phyloP scores from a whole-genome alignment of 2,329 filamentous ascomycete species.

The Penicillium sp. region DNA sequence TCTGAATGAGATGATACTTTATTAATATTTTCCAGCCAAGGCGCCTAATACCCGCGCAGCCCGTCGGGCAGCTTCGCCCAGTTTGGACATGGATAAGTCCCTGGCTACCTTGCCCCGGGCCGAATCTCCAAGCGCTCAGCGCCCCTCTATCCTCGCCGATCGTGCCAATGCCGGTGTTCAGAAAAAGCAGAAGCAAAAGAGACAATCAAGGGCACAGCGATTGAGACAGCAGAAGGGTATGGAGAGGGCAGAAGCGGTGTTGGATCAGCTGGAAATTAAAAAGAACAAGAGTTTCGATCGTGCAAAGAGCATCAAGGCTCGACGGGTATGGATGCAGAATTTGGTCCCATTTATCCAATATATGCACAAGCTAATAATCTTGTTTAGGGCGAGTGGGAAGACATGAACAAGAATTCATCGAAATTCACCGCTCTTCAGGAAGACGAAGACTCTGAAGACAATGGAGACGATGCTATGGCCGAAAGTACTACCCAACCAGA shows the following conservation, averaged over 20 bases:
- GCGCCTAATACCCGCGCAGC: conserved; percentile 55
- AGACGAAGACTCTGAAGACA: conserved; percentile 46
- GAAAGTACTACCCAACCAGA: conserved; percentile 25
- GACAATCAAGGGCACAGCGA: conserved; percentile 49
- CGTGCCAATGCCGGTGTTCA: conserved; percentile 48
- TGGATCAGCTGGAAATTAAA: conserved; percentile 53
- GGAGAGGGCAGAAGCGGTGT: conserved; percentile 50
- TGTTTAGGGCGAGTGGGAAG: conserved; percentile 39
- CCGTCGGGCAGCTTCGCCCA: conserved; percentile 52
- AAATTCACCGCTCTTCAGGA: conserved; percentile 40
- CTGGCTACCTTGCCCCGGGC: conserved; percentile 41
- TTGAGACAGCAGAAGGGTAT: conserved; percentile 50
- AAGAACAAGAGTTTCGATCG: conserved; percentile 48
- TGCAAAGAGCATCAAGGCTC: conserved; percentile 45
- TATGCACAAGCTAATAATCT: conserved; percentile 14
- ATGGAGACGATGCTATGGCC: conserved; percentile 29
- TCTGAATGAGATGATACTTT: neutral
- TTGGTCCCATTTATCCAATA: neutral
- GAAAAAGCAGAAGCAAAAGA: conserved; percentile 47
- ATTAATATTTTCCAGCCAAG: conserved; percentile 37
- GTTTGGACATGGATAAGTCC: conserved; percentile 49
- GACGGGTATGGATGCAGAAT: conserved; percentile 34
- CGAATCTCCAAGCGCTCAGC: conserved; percentile 35
- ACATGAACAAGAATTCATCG: conserved; percentile 34
- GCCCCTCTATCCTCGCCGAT: conserved; percentile 45